Evolutionary conservation across 768 basidiomycete genomes (phyloP), one percentile per base, ranked within the genome.

Genomic region (Leccinum boreale): DNA sequence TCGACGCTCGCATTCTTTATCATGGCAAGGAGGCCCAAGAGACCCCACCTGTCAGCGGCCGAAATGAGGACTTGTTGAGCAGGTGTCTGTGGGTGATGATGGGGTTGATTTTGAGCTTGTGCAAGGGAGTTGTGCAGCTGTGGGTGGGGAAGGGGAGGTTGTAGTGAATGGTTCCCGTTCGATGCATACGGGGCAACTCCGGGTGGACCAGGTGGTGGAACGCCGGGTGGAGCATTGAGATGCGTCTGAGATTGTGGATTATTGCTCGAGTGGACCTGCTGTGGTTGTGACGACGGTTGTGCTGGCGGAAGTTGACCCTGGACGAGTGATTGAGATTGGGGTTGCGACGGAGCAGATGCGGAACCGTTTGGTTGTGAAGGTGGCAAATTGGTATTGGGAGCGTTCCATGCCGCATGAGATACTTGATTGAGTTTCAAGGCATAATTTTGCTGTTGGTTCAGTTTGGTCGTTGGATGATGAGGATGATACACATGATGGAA

Each of bases 11-110:
- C 86, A 62, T 83, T 90, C 78, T 92, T 91, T 73, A 96, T 90
- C 79, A 91, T 83, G 48, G 89, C 85, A 57, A 98, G 77, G 54
- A 98, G 76, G 15, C 90, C 92, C 49, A 94, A 70, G 15, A 98
- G 78, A 4, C 95, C 95, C 94, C 94, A 98, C 68, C 93, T 83
- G 74, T 98, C 95, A 42, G 95, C 95, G 2, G 95, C 92, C 60
- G 87, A 90, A 63, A 91, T 85, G 44, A 97, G 81, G 15, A 98
- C 85, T 74, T 98, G 95, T 70, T 97, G 92, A 47, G 93, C 92
- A 2, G 95, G 94, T 46, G 92, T 92, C 70, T 92, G 89, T 58
- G 92, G 88, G 73, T 82, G 81, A 60, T 79, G 83, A 66, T 73
- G 77, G 42, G 69, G 67, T 50, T 72, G 71, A 51, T 59, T 72